A percentile compares a stretch with the other conserved stretches of the same genome.
These are phyloP conservation scores for Datura wrightii DNA, from an alignment of 257 asterid genomes.

Conservation along the genomic window DNA sequence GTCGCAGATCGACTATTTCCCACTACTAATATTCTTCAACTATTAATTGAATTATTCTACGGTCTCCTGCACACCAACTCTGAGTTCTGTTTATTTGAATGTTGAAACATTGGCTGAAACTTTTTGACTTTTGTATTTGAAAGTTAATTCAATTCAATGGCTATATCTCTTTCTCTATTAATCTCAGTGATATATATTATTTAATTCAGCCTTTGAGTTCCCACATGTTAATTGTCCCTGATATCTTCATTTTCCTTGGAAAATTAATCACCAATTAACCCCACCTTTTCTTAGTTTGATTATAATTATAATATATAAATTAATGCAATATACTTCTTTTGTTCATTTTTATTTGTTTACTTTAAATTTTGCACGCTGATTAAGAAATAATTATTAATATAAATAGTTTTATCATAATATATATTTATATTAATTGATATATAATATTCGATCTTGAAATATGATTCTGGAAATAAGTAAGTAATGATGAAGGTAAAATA, in stretches of 20 bases:
- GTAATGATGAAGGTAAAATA: too few relatives aligned
- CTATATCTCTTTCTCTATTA: too few relatives aligned
- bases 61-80: constrained; percentile 2
- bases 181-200: not conserved
- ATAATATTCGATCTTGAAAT: too few relatives aligned
- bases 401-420: too few relatives aligned
- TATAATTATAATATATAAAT: too few relatives aligned
- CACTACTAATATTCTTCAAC: not conserved
- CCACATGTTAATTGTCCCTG: not conserved
- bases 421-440: too few relatives aligned
- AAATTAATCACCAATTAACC: not conserved
- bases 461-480: too few relatives aligned
- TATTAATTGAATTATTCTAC: not conserved
- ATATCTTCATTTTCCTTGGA: not conserved
- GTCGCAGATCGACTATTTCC: not conserved
- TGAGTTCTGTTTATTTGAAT: not conserved
- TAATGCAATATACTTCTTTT: not conserved
- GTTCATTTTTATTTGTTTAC: too few relatives aligned
- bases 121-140: not conserved
- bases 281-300: not conserved
- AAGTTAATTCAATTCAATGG: constrained; percentile 2
- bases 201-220: not conserved
- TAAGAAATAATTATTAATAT: too few relatives aligned
- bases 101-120: not conserved
- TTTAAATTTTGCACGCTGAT: too few relatives aligned